Evolutionary conservation across 306 rosid species (phyloP).

Genomic region (Malus sieversii): DNA sequence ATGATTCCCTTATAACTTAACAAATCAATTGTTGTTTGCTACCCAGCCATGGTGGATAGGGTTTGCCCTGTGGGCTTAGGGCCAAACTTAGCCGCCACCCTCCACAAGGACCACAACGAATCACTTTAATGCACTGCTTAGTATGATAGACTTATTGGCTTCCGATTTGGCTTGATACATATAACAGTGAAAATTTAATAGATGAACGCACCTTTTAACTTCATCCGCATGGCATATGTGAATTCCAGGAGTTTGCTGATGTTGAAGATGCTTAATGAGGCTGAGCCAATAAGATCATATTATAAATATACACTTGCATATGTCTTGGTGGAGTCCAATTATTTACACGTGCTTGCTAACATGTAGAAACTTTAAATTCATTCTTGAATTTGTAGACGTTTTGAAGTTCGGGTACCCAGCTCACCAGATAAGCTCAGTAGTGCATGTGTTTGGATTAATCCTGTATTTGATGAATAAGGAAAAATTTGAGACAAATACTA

Average conservation of each 20-base stretch:
- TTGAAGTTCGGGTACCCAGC: neutral
- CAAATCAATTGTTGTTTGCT: too few species aligned
- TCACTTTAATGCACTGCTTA: too few species aligned
- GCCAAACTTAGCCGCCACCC: too few species aligned
- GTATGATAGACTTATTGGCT: neutral
- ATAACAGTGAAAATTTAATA: neutral
- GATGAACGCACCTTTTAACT: neutral
- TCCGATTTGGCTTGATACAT: neutral
- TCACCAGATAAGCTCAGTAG: neutral
- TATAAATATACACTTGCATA: neutral
- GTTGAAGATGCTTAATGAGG: neutral
- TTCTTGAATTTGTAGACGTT: neutral
- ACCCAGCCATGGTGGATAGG: too few species aligned
- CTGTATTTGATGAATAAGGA: neutral
- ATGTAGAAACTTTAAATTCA: neutral
- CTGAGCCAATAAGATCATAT: neutral
- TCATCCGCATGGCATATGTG: neutral
- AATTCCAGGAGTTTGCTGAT: neutral
- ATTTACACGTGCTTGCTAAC: neutral
- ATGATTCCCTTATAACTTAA: neutral
- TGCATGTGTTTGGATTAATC: neutral
- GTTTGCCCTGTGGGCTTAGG: too few species aligned
- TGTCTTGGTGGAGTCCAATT: neutral
- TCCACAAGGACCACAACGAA: too few species aligned
- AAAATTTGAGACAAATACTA: neutral